phyloP scores from a whole-genome alignment of 305 asterid genomes.

The Fraxinus angustifolia region DNA sequence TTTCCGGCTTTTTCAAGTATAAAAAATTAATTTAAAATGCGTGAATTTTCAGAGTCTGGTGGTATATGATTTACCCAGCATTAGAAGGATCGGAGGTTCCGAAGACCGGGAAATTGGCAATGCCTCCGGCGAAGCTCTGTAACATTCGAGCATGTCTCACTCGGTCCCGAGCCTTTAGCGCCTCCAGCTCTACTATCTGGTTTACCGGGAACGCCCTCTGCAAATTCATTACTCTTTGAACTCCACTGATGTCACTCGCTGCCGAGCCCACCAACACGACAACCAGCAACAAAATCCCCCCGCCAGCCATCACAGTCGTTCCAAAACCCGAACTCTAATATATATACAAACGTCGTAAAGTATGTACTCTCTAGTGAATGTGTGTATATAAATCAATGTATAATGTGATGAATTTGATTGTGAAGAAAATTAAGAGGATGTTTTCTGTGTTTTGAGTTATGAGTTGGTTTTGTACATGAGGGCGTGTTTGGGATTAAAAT shows the following conservation, averaged over 20 bases:
- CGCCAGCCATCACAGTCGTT: constrained; percentile 53
- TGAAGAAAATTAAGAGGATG: background rate
- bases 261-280: constrained; percentile 26
- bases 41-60: background rate
- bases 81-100: constrained; percentile 78
- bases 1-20: background rate
- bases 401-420: background rate
- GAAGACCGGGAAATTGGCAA: constrained; percentile 68
- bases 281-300: constrained; percentile 29
- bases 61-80: constrained; percentile 47
- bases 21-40: background rate
- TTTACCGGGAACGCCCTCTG: constrained; percentile 63
- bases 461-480: too few relatives aligned
- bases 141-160: constrained; percentile 76
- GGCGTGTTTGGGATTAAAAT: too few relatives aligned
- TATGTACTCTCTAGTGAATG: background rate
- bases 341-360: background rate
- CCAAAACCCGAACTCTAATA: constrained; percentile 8
- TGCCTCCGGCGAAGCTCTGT: constrained; percentile 73
- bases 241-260: constrained; percentile 35
- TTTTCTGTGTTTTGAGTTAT: too few relatives aligned
- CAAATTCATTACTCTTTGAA: constrained; percentile 47
- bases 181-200: constrained; percentile 57
- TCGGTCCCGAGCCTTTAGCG: constrained; percentile 66
- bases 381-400: background rate